These are phyloP conservation scores for Athelia sp. DNA, from an alignment of 1,284 basidiomycete genomes.

Conservation along the genomic window DNA sequence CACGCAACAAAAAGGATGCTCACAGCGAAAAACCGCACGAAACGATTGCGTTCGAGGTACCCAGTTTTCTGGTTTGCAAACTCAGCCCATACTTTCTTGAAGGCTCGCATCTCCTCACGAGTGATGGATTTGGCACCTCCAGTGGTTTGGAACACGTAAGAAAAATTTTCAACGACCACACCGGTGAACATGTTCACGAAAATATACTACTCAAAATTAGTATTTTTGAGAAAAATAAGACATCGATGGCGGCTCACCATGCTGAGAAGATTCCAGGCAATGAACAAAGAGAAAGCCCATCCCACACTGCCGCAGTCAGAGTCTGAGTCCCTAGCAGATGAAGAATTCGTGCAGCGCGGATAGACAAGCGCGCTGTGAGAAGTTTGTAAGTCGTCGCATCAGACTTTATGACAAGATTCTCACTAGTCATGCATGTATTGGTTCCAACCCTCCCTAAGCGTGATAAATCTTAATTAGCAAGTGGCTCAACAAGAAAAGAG, in stretches of 20 bases:
- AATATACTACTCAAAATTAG: conserved; percentile 61
- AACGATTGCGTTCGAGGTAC: conserved; percentile 66
- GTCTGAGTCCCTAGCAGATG: conserved; percentile 34
- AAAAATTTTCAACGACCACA: conserved; percentile 96
- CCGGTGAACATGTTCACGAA: conserved; percentile 84
- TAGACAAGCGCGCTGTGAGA: conserved; percentile 63
- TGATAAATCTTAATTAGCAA: conserved; percentile 5
- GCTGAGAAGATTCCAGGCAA: conserved; percentile 94
- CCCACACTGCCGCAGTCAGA: conserved; percentile 87
- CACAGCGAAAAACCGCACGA: conserved; percentile 82
- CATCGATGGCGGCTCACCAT: conserved; percentile 66
- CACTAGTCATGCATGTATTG: conserved; percentile 94
- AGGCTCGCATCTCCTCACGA: conserved; percentile 86
- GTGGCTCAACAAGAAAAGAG: conserved; percentile 10
- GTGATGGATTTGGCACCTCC: conserved; percentile 82
- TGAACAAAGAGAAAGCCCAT: conserved; percentile 90
- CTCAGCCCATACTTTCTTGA: conserved; percentile 93
- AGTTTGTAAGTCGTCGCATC: conserved; percentile 6
- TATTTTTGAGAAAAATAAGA: conserved; percentile 1
- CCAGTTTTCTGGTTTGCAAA: conserved; percentile 80
- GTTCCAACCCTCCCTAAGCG: conserved; percentile 84
- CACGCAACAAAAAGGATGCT: conserved; percentile 23
- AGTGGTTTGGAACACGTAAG: conserved; percentile 89
- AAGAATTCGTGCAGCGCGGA: conserved; percentile 79
- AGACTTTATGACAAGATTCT: conserved; percentile 22